Percentiles rank a stretch among this genome's conserved stretches.
These are phyloP conservation scores for Fraxinus baroniana DNA, from an alignment of 305 asterid species.

Conservation along the genomic window DNA sequence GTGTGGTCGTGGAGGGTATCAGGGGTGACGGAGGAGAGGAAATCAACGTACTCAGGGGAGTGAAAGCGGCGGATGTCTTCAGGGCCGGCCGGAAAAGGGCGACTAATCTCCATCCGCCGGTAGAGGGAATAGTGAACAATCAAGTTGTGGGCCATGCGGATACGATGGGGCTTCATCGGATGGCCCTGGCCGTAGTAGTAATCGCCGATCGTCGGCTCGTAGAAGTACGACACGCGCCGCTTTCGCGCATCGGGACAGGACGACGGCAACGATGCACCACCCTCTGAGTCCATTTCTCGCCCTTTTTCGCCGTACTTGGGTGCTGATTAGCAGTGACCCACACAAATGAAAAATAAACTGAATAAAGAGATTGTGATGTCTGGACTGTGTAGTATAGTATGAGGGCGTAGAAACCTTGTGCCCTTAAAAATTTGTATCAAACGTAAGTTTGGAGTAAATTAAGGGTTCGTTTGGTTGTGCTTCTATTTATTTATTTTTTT, in stretches of 20 bases:
- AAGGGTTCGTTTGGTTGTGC: too few species aligned
- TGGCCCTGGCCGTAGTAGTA: slow-evolving; percentile 52
- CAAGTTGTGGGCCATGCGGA: slow-evolving; percentile 48
- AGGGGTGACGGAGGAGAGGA: slow-evolving; percentile 38
- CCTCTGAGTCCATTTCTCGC: slow-evolving; percentile 19
- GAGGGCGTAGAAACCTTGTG: too few species aligned
- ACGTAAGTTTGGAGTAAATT: too few species aligned
- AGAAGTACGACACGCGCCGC: slow-evolving; percentile 47
- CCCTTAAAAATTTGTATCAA: too few species aligned
- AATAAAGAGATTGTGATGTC: neutral
- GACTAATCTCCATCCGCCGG: slow-evolving; percentile 40
- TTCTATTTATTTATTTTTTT: too few species aligned
- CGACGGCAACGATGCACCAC: slow-evolving; percentile 37
- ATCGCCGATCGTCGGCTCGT: slow-evolving; percentile 43
- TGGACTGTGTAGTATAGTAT: too few species aligned
- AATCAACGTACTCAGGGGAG: slow-evolving; percentile 39
- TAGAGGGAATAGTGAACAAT: slow-evolving; percentile 41
- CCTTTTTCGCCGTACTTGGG: neutral
- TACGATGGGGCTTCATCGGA: slow-evolving; percentile 53
- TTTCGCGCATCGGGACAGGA: slow-evolving; percentile 39
- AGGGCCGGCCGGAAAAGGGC: slow-evolving; percentile 39
- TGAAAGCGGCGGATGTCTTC: slow-evolving; percentile 39
- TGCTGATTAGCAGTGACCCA: neutral
- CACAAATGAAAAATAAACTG: neutral
- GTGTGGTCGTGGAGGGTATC: slow-evolving; percentile 37